These are phyloP conservation scores for Geotrichum aggregatum DNA, from an alignment of 1,139 yeast species.

Conservation along the genomic window DNA sequence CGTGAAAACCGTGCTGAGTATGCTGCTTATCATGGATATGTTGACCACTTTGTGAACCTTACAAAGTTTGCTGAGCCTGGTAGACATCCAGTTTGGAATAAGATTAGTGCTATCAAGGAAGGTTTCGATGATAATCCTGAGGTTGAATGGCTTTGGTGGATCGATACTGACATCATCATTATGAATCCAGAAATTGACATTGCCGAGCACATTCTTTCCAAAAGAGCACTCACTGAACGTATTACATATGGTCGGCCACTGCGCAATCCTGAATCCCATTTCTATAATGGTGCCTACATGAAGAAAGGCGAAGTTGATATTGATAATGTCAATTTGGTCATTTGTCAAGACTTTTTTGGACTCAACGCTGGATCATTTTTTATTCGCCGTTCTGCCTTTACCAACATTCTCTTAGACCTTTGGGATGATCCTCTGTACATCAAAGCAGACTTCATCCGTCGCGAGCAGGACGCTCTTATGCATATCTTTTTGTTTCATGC, in stretches of 20 bases:
- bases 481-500: slow-evolving; percentile 27
- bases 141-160: slow-evolving; percentile 40
- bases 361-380: slow-evolving; percentile 41
- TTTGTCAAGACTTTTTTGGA: slow-evolving; percentile 35
- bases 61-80: slow-evolving; percentile 24
- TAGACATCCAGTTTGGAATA: slow-evolving; percentile 33
- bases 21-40: slow-evolving; percentile 34
- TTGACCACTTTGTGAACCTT: slow-evolving; percentile 33
- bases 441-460: slow-evolving; percentile 20
- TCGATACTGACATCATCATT: slow-evolving; percentile 36
- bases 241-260: slow-evolving; percentile 27
- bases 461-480: slow-evolving; percentile 27
- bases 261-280: slow-evolving; percentile 23
- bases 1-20: slow-evolving; percentile 36
- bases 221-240: slow-evolving; percentile 30
- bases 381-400: slow-evolving; percentile 32
- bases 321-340: slow-evolving; percentile 29
- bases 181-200: slow-evolving; percentile 35
- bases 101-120: slow-evolving; percentile 34
- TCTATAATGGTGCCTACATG: slow-evolving; percentile 25
- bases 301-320: slow-evolving; percentile 26
- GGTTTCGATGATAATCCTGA: slow-evolving; percentile 33
- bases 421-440: slow-evolving; percentile 30
- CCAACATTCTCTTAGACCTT: slow-evolving; percentile 27
- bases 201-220: slow-evolving; percentile 34